Evolutionary conservation across 2,329 filamentous ascomycete genomes (phyloP), one percentile per base, ranked within the genome.

Genomic region (Elsinoe fawcettii): DNA sequence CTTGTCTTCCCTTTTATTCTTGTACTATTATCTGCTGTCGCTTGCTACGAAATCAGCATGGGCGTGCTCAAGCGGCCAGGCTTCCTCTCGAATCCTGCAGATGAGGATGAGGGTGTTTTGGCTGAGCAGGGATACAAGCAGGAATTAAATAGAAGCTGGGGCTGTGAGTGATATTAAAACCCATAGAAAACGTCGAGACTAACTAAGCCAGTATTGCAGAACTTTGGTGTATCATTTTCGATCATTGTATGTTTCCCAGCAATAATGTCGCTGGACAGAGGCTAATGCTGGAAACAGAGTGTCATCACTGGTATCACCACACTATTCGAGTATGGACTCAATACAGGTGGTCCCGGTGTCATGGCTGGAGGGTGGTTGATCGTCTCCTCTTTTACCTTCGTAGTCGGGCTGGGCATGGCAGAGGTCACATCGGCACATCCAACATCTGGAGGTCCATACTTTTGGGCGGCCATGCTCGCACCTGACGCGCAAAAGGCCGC

Each of bases 211-310:
- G 63, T 83, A 59, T 69, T 77, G 54, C 80, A 83, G 63, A 83
- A 83, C 64, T 83, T 83, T 69, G 80, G 80, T 25, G 78, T 83
- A 5, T 82, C 79, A 0, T 83, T 83, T 65, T 81, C 79, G 5
- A 83, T 83, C 62, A 83, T 83, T 65, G 77, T 80, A 64, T 60
- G 76, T 51, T 9, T 5, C 2, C 23, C 23, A 16, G 23, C 4
- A 30, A 4, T 7, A 51, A 11, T 7, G n/a, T 11, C 16, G 16
- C 12, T 14, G 4, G 2, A 12, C 3, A 6, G 23, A 18, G 32
- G 22, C 23, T 51, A 12, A 34, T 9, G 18, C 14, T 5, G 5
- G 3, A 16, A 2, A 7, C 54, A 80, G 77, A 80, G 77, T 56
- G 78, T 83, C 53, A 80, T 83, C 59, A 82, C 80, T 1, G 80